Conservation (phyloP, 768 basidiomycete genomes). For the Sistotremastrum niveocremeum region DNA sequence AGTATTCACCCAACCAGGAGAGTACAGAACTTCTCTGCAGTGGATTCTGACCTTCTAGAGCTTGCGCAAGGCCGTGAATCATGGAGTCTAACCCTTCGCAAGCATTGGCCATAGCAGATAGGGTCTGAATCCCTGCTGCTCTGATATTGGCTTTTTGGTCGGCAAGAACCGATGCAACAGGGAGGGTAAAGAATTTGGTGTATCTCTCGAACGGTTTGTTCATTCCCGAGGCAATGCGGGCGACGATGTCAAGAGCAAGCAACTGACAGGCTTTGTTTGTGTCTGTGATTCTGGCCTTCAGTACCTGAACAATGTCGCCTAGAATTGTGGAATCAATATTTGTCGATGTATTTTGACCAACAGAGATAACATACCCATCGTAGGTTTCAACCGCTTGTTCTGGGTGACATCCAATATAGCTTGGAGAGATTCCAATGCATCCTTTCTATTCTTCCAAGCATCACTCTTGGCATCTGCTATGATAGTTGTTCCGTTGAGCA, state of each 20-base stretch:
- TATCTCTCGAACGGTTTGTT: conserved; percentile 92
- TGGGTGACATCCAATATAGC: conserved; percentile 76
- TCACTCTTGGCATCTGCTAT: conserved; percentile 80
- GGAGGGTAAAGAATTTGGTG: conserved; percentile 56
- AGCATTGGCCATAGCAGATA: conserved; percentile 73
- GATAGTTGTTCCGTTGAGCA: conserved; percentile 75
- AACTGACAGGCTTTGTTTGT: conserved; percentile 90
- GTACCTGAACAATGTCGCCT: conserved; percentile 84
- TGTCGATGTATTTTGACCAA: neutral
- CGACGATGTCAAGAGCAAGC: conserved; percentile 80
- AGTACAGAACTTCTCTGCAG: conserved; percentile 69
- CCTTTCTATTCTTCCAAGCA: conserved; percentile 95
- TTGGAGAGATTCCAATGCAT: conserved; percentile 77
- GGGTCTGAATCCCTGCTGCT: conserved; percentile 57
- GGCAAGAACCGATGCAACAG: conserved; percentile 73
- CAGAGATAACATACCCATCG: conserved; percentile 49
- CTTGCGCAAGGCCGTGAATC: conserved; percentile 62
- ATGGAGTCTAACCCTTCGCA: conserved; percentile 78
- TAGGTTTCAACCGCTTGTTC: conserved; percentile 85
- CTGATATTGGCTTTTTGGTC: conserved; percentile 90
- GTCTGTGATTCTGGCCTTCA: conserved; percentile 82
- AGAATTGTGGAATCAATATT: neutral
- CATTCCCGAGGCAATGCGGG: conserved; percentile 87
- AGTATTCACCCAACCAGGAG: conserved; percentile 69
- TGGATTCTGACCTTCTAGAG: conserved; percentile 79